A percentile compares a stretch with the other conserved stretches of the same genome.
phyloP scores from a whole-genome alignment of 1,284 basidiomycete genomes.

The Boletellus deceptivus region DNA sequence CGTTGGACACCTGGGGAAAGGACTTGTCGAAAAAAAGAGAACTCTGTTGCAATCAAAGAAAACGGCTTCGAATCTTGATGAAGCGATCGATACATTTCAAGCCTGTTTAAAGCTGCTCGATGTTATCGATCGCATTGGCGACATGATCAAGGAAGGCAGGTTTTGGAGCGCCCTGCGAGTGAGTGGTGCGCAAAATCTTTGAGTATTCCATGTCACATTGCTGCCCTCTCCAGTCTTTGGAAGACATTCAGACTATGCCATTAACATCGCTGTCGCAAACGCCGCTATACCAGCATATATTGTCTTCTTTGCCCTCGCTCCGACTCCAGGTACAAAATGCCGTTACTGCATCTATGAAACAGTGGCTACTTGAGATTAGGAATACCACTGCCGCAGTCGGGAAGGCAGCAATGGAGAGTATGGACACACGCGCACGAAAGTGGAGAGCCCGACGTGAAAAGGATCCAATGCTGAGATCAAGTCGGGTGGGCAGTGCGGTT shows the following conservation, averaged over 20 bases:
- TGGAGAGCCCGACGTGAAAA: constrained; percentile 85
- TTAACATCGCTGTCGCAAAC: constrained; percentile 89
- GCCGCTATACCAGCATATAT: constrained; percentile 89
- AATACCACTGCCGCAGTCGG: constrained; percentile 89
- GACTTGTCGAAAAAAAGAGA: constrained; percentile 90
- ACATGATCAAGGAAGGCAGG: constrained; percentile 89
- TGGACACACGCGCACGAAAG: constrained; percentile 80
- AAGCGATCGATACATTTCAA: constrained; percentile 93
- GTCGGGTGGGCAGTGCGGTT: constrained; percentile 90
- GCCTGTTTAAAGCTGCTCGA: constrained; percentile 91
- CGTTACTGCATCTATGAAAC: constrained; percentile 93
- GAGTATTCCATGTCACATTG: constrained; percentile 30
- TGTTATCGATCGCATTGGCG: constrained; percentile 89
- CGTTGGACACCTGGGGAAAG: constrained; percentile 76
- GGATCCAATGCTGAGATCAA: constrained; percentile 70
- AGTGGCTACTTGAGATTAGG: constrained; percentile 95
- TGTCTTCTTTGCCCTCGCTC: constrained; percentile 89
- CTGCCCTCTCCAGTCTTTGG: constrained; percentile 67
- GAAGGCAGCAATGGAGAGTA: constrained; percentile 84
- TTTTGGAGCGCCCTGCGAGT: constrained; percentile 97
- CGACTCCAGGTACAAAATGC: constrained; percentile 88
- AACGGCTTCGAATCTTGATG: constrained; percentile 91
- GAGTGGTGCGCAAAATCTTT: constrained; percentile 41
- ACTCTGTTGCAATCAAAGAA: constrained; percentile 86
- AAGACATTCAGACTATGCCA: constrained; percentile 91